These are phyloP conservation scores for Phytophthora litchii DNA, from an alignment of 352 stramenopile species.

Conservation along the genomic window DNA sequence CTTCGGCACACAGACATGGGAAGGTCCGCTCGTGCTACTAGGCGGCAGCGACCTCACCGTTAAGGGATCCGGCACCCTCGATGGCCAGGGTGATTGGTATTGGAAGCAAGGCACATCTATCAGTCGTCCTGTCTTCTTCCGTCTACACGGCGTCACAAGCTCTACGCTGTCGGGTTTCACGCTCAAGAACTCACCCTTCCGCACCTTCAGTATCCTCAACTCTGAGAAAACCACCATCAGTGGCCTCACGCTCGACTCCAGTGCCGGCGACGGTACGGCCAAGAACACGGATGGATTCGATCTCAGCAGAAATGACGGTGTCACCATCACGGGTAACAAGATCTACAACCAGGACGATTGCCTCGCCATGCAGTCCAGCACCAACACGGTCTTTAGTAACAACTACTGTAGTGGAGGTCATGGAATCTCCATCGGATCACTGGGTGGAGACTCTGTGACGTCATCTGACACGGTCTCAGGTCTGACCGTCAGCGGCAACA, in stretches of 20 bases:
- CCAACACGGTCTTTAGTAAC: constrained; percentile 25
- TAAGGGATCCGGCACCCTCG: constrained; percentile 32
- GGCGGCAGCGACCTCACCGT: constrained; percentile 23
- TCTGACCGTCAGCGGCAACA: constrained; percentile 21
- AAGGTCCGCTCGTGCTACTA: constrained; percentile 33
- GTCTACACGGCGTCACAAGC: constrained; percentile 1
- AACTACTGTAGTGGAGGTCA: constrained; percentile 16
- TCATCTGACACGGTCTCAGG: constrained; percentile 18
- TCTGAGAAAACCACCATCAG: constrained; percentile 18
- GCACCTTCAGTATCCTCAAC: constrained; percentile 31
- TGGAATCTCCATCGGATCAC: constrained; percentile 40
- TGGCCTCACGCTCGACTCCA: constrained; percentile 13
- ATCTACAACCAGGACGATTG: constrained; percentile 28
- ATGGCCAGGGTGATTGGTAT: constrained; percentile 41
- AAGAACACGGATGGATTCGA: constrained; percentile 24
- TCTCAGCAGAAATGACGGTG: constrained; percentile 11
- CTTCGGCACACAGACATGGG: constrained; percentile 38
- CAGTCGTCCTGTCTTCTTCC: constrained; percentile 22
- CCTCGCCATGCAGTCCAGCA: constrained; percentile 23
- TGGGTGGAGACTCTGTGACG: constrained; percentile 27
- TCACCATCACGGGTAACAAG: constrained; percentile 18
- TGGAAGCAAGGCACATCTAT: constrained; percentile 34
- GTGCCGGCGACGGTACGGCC: constrained; percentile 3
- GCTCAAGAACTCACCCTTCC: constrained; percentile 36
- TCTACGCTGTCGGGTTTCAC: constrained; percentile 36